Conservation (phyloP, 148 eudicot species). For the Rheum nobile region DNA sequence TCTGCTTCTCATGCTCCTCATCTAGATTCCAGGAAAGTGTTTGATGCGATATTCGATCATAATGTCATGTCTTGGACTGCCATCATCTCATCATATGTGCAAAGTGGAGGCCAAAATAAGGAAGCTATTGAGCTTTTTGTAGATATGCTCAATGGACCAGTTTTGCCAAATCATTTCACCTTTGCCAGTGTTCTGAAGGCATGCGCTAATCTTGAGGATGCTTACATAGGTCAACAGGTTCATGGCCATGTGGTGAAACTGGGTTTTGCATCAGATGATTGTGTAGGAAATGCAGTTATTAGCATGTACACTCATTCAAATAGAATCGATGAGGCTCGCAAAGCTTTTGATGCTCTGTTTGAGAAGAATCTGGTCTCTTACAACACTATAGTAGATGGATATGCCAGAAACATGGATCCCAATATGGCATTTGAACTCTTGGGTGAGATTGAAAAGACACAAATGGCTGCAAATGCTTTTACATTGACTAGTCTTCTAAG, state of each 20-base stretch:
- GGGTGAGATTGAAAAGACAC: conserved; percentile 20
- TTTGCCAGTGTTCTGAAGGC: conserved; percentile 54
- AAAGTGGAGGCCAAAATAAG: conserved; percentile 26
- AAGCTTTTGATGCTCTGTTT: conserved; percentile 38
- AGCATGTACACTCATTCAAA: conserved; percentile 48
- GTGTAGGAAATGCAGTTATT: conserved; percentile 46
- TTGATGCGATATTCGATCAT: conserved; percentile 33
- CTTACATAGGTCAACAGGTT: conserved; percentile 38
- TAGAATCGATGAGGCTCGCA: conserved; percentile 42
- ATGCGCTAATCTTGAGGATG: conserved; percentile 34
- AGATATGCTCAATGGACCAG: conserved; percentile 35
- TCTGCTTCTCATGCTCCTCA: conserved; percentile 23
- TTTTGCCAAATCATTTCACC: conserved; percentile 49
- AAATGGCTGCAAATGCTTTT: conserved; percentile 31
- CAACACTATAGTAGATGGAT: conserved; percentile 38
- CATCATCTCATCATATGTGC: conserved; percentile 42
- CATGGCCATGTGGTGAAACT: conserved; percentile 40
- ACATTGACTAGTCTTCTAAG: conserved; percentile 54
- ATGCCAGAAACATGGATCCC: conserved; percentile 23
- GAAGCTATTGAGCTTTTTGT: conserved; percentile 42
- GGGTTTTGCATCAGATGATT: conserved; percentile 29
- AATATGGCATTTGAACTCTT: conserved; percentile 30
- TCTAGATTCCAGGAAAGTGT: conserved; percentile 39
- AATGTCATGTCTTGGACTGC: conserved; percentile 67
- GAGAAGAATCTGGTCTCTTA: conserved; percentile 51